Conservation (phyloP, 805 yeast genomes). For the Ogataea trehaloabstinens region DNA sequence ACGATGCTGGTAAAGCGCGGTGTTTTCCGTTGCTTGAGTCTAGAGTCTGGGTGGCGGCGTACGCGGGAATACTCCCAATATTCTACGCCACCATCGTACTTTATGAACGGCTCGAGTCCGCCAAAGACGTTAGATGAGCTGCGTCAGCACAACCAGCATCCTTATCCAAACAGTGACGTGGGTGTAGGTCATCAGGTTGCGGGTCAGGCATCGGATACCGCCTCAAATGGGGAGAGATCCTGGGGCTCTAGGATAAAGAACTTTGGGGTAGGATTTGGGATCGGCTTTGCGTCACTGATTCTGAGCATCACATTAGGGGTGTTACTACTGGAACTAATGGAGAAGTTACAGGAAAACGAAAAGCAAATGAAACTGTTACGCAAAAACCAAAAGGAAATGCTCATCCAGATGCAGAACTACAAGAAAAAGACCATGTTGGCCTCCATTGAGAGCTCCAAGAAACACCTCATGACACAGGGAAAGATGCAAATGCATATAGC, state of each 20-base stretch:
- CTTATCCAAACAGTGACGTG: conserved; percentile 1
- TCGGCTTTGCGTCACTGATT: conserved; percentile 14
- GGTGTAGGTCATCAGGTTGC: not conserved
- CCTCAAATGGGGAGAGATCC: not conserved
- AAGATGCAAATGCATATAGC: conserved; percentile 70
- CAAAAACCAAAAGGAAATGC: conserved; percentile 34
- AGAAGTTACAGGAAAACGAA: conserved; percentile 24
- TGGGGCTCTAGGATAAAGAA: conserved; percentile 8
- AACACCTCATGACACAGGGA: conserved; percentile 45
- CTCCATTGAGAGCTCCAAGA: conserved; percentile 50
- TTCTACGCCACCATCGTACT: conserved; percentile 23
- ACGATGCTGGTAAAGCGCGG: not conserved
- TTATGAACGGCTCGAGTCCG: conserved; percentile 21
- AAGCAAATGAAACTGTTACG: conserved; percentile 23
- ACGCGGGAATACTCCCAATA: conserved; percentile 7
- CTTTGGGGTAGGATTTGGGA: conserved; percentile 16
- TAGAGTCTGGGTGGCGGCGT: too few species aligned
- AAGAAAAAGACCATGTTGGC: conserved; percentile 52
- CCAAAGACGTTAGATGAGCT: conserved; percentile 32
- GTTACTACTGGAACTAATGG: conserved; percentile 13
- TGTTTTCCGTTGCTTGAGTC: too few species aligned
- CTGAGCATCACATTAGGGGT: conserved; percentile 14
- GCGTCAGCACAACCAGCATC: conserved; percentile 7
- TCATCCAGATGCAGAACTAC: conserved; percentile 48
- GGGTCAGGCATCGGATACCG: not conserved